phyloP scores from a whole-genome alignment of 2,329 filamentous ascomycete genomes.

The Parasarocladium wereldwijsianum region DNA sequence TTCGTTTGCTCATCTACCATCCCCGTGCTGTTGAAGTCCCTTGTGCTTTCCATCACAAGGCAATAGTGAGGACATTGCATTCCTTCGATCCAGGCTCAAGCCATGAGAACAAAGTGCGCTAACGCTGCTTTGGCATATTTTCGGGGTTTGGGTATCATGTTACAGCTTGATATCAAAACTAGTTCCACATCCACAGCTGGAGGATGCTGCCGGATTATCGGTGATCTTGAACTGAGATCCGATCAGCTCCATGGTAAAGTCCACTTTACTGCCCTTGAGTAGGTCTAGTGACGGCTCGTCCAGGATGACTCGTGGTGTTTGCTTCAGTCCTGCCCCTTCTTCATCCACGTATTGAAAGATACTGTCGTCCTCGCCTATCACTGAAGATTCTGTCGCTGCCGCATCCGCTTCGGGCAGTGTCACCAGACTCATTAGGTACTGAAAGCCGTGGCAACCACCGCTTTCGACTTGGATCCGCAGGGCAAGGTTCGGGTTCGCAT shows the following conservation, averaged over 20 bases:
- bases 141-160: too few species aligned
- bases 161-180: slow-evolving; percentile 85
- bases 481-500: slow-evolving; percentile 63
- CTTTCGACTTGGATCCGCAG: slow-evolving; percentile 87
- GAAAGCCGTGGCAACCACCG: slow-evolving; percentile 94
- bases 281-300: slow-evolving; percentile 79
- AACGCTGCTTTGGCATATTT: too few species aligned
- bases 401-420: slow-evolving; percentile 32
- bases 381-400: slow-evolving; percentile 16
- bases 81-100: too few species aligned
- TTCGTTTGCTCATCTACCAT: too few species aligned
- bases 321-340: slow-evolving; percentile 14
- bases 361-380: slow-evolving; percentile 62
- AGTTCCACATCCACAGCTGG: slow-evolving; percentile 92
- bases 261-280: slow-evolving; percentile 84
- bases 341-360: slow-evolving; percentile 58
- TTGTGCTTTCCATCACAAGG: too few species aligned
- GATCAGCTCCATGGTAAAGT: slow-evolving; percentile 93
- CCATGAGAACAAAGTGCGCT: too few species aligned
- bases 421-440: slow-evolving; percentile 85
- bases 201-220: slow-evolving; percentile 81
- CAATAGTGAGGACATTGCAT: too few species aligned
- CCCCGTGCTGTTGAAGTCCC: too few species aligned
- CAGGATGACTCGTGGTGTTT: slow-evolving; percentile 66
- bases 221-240: slow-evolving; percentile 83